phyloP scores from a whole-genome alignment of 306 rosid species.

The Vigna hirtella region DNA sequence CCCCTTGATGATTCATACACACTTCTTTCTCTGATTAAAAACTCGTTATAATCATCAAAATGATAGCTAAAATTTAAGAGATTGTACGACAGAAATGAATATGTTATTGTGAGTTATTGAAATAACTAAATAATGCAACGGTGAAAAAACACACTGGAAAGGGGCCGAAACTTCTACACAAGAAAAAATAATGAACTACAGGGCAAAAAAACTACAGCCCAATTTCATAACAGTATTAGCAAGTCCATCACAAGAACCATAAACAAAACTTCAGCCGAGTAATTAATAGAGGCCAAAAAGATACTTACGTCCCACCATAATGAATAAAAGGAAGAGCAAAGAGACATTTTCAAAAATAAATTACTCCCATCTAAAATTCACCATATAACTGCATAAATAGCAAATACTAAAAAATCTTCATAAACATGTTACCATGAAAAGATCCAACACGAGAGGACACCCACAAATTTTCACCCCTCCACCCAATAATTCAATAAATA shows the following conservation, averaged over 20 bases:
- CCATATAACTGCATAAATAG: background rate
- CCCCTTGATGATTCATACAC: background rate
- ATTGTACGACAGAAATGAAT: background rate
- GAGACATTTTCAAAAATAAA: background rate
- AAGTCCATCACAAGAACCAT: constrained; percentile 6
- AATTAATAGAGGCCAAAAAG: background rate
- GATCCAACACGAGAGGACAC: background rate
- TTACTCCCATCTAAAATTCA: background rate
- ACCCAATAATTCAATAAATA: background rate
- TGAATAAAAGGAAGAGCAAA: background rate
- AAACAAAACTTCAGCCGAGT: background rate
- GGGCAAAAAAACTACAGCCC: background rate
- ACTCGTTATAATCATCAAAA: background rate
- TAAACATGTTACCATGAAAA: background rate
- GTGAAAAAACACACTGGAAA: background rate
- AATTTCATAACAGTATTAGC: background rate
- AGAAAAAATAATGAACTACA: background rate
- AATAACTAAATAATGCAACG: background rate
- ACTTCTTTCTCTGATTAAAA: constrained; percentile 10
- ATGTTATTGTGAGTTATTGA: background rate
- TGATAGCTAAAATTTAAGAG: background rate
- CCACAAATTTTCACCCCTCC: background rate
- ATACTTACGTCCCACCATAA: constrained; percentile 5
- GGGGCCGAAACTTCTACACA: background rate
- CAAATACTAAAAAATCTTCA: background rate